Percentiles rank a stretch among this genome's conserved stretches.
These are phyloP conservation scores for Cercospora berteroae DNA, from an alignment of 2,329 filamentous ascomycete genomes.

Conservation along the genomic window DNA sequence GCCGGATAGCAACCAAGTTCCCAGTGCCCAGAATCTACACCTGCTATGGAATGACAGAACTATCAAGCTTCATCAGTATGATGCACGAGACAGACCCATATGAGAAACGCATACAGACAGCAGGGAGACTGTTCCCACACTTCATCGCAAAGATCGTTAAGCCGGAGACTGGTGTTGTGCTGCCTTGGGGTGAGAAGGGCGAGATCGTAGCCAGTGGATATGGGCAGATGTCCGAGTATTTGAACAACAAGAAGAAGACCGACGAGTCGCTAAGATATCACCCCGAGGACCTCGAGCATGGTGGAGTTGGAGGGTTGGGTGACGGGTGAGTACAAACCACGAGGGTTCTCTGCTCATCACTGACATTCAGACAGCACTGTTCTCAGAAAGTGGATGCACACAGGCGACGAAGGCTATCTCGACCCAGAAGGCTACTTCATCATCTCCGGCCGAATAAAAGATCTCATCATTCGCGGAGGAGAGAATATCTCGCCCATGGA, in stretches of 20 bases:
- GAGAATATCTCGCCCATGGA: slow-evolving; percentile 59
- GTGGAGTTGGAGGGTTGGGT: slow-evolving; percentile 27
- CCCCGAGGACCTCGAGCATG: slow-evolving; percentile 29
- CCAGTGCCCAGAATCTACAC: slow-evolving; percentile 70
- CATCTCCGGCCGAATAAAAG: slow-evolving; percentile 36
- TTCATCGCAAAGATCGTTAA: slow-evolving; percentile 73
- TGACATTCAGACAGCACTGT: slow-evolving; percentile 5
- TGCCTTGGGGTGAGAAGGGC: slow-evolving; percentile 66
- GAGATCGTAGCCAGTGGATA: slow-evolving; percentile 79
- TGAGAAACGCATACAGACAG: slow-evolving; percentile 64
- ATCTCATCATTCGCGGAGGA: slow-evolving; percentile 52
- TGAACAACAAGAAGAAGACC: slow-evolving; percentile 71
- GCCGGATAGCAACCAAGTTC: slow-evolving; percentile 64
- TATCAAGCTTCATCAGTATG: slow-evolving; percentile 32
- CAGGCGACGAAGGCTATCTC: slow-evolving; percentile 58
- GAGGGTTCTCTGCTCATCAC: neutral
- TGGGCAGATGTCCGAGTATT: slow-evolving; percentile 65
- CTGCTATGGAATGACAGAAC: slow-evolving; percentile 64
- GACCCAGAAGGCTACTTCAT: slow-evolving; percentile 46
- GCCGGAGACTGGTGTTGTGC: slow-evolving; percentile 57
- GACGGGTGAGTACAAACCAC: slow-evolving; percentile 16
- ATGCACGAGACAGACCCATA: slow-evolving; percentile 56
- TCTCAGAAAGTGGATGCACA: slow-evolving; percentile 61
- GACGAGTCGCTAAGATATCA: slow-evolving; percentile 58
- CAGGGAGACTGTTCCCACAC: slow-evolving; percentile 74